Evolutionary conservation across 2,329 filamentous ascomycete species (phyloP).

Genomic region (Fusarium nanum): DNA sequence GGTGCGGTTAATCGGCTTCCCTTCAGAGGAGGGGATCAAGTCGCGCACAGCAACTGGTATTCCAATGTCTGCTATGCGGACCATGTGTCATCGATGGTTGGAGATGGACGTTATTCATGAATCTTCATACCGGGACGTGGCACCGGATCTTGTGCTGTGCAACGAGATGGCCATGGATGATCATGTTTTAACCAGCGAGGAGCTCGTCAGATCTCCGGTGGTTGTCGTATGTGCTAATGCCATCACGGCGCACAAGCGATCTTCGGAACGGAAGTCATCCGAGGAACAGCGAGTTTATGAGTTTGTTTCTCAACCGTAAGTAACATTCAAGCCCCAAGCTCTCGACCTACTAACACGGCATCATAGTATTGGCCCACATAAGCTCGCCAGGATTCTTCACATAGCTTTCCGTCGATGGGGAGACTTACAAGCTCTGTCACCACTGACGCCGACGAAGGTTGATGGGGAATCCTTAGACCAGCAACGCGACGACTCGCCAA

Average conservation of each 20-base stretch:
- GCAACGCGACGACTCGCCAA: neutral
- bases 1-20: constrained; percentile 35
- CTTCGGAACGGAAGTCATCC: constrained; percentile 31
- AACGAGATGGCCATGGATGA: constrained; percentile 29
- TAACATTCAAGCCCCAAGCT: neutral
- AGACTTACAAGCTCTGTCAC: constrained; percentile 25
- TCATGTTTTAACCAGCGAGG: neutral
- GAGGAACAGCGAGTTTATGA: constrained; percentile 48
- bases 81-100: constrained; percentile 38
- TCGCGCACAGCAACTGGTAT: constrained; percentile 7
- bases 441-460: neutral
- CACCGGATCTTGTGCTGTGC: constrained; percentile 48
- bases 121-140: neutral
- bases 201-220: constrained; percentile 34
- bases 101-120: constrained; percentile 36
- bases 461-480: neutral
- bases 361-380: constrained; percentile 52
- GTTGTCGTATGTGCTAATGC: constrained; percentile 52
- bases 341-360: neutral
- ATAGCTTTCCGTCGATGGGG: constrained; percentile 47
- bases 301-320: constrained; percentile 55
- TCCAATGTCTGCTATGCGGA: constrained; percentile 29
- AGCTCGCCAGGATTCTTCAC: constrained; percentile 51
- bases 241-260: constrained; percentile 46
- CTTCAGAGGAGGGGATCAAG: constrained; percentile 11